Evolutionary conservation across 139 green algal genomes (phyloP), one percentile per base, ranked within the genome.

Genomic region (Microglena sp.): DNA sequence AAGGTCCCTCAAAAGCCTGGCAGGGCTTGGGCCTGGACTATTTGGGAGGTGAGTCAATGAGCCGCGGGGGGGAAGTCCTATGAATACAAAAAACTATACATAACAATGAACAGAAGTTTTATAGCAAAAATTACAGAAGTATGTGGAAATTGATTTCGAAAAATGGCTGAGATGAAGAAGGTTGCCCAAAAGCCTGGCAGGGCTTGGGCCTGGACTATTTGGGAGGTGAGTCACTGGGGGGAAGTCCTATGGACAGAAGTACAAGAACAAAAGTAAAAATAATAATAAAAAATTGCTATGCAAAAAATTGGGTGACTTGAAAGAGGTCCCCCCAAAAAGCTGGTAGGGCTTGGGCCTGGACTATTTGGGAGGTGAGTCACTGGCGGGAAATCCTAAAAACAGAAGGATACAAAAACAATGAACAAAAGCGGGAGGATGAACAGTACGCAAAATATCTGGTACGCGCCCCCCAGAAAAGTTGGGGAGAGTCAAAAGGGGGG

Each of bases 141-240:
- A n/a, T n/a, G n/a, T n/a, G n/a, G n/a, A n/a, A n/a, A n/a, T n/a
- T n/a, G n/a, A n/a, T n/a, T n/a, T n/a, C n/a, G n/a, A n/a, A n/a
- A n/a, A n/a, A n/a, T 61, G 21, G 46, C 58, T 4, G 53, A 77
- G 60, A 64, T 72, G 59, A 46, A 67, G 2, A 60, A 71, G 55
- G 45, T 65, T 28, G 5, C 44, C 31, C 69, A 74, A 29, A 36
- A 55, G 36, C 55, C 75, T 3, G 69, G 73, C 54, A 74, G 60
- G 24, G 72, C 66, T 0, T 94, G 89, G 89, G 86, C 82, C 0
- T 94, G 88, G 88, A 85, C 78, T 5, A 65, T 90, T 40, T 24
- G 22, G 18, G 6, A 27, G 15, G 50, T 59, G 50, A 11, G 50
- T 26, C 6, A 32, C 21, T 11, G 40, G 15, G 40, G 40, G 40